These are phyloP conservation scores for Nepenthes gracilis DNA, from an alignment of 148 eudicot genomes.

Conservation along the genomic window DNA sequence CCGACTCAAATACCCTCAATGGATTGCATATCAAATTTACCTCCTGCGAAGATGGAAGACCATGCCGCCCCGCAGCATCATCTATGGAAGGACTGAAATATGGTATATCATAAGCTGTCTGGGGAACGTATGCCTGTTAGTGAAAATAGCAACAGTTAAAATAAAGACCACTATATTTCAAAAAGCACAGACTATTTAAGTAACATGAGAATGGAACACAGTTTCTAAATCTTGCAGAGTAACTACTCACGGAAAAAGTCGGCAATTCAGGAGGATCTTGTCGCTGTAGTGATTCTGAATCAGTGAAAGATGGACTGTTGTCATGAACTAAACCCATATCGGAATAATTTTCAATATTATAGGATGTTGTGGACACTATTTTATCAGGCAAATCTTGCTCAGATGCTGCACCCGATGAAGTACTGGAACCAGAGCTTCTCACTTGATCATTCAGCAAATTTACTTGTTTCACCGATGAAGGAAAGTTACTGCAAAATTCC, in stretches of 20 bases:
- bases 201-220: too few relatives aligned
- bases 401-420: slow-evolving; percentile 43
- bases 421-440: slow-evolving; percentile 42
- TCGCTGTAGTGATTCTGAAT: slow-evolving; percentile 47
- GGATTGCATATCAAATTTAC: slow-evolving; percentile 20
- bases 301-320: slow-evolving; percentile 29
- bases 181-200: not conserved
- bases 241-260: slow-evolving; percentile 58
- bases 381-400: slow-evolving; percentile 36
- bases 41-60: slow-evolving; percentile 60
- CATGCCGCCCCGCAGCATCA: slow-evolving; percentile 53
- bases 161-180: not conserved
- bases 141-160: slow-evolving; percentile 5
- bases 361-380: slow-evolving; percentile 28
- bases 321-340: slow-evolving; percentile 44
- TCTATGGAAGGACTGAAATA: slow-evolving; percentile 60
- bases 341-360: slow-evolving; percentile 33
- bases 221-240: not conserved
- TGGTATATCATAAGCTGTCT: slow-evolving; percentile 57
- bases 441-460: slow-evolving; percentile 37
- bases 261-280: slow-evolving; percentile 44
- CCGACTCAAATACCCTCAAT: too few relatives aligned
- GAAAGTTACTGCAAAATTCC: slow-evolving; percentile 27
- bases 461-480: slow-evolving; percentile 30
- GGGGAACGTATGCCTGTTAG: slow-evolving; percentile 62